phyloP scores from a whole-genome alignment of 2,329 filamentous ascomycete genomes.

The Ploettnerulaceae sp. region DNA sequence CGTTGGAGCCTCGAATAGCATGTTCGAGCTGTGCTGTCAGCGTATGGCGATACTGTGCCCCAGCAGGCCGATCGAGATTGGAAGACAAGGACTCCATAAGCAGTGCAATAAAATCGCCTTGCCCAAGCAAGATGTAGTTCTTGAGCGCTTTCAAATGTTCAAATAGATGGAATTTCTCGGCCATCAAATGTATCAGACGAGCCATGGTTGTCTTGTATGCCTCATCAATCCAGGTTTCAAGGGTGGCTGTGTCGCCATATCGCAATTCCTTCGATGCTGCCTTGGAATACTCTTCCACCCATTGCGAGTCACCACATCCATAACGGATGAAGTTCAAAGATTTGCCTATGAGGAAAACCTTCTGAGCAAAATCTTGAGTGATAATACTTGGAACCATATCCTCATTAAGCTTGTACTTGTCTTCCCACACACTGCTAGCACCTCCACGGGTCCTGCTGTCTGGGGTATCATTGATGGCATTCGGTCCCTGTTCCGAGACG shows the following conservation, averaged over 20 bases:
- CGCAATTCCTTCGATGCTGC: constrained; percentile 84
- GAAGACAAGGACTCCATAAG: constrained; percentile 94
- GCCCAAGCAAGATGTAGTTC: constrained; percentile 88
- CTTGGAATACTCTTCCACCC: constrained; percentile 95
- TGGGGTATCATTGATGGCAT: constrained; percentile 39
- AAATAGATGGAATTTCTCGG: constrained; percentile 89
- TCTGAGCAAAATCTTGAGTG: constrained; percentile 87
- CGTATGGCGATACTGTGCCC: constrained; percentile 92
- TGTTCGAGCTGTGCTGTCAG: constrained; percentile 97
- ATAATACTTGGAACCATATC: constrained; percentile 91
- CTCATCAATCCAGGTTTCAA: constrained; percentile 91
- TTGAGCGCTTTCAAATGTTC: constrained; percentile 89
- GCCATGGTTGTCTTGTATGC: constrained; percentile 99
- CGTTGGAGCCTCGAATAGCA: constrained; percentile 93
- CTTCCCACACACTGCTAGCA: constrained; percentile 92
- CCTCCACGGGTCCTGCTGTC: constrained; percentile 51
- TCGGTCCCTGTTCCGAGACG: constrained; percentile 72
- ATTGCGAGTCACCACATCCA: constrained; percentile 86
- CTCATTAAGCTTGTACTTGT: constrained; percentile 85
- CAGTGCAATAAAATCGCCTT: constrained; percentile 94
- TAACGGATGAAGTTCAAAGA: constrained; percentile 97
- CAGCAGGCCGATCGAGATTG: constrained; percentile 92
- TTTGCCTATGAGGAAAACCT: constrained; percentile 96
- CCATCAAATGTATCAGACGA: constrained; percentile 88
- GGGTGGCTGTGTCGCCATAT: constrained; percentile 87